These are phyloP conservation scores for Aspergillus carbonarius DNA, from an alignment of 2,329 filamentous ascomycete genomes.

Conservation along the genomic window DNA sequence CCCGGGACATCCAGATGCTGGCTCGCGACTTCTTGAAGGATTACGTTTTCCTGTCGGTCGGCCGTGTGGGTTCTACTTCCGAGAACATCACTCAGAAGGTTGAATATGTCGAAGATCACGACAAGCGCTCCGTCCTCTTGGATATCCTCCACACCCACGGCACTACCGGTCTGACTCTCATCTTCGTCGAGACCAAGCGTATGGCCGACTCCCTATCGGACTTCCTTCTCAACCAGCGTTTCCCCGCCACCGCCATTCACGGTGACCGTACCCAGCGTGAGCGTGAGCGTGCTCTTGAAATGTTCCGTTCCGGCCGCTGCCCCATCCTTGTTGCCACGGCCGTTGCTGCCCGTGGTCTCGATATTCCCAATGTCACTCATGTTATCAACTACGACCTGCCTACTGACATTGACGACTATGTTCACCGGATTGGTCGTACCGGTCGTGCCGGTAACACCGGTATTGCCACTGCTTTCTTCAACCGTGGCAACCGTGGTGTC, in stretches of 20 bases:
- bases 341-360: constrained; percentile 85
- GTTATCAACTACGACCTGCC: constrained; percentile 99
- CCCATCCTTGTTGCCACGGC: constrained; percentile 96
- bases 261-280: constrained; percentile 98
- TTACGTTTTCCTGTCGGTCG: constrained; percentile 98
- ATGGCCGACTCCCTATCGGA: constrained; percentile 98
- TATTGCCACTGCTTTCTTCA: constrained; percentile 98
- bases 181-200: constrained; percentile 99
- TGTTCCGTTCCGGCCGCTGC: constrained; percentile 94
- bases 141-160: constrained; percentile 93
- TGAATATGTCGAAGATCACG: constrained; percentile 92
- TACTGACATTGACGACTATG: constrained; percentile 97
- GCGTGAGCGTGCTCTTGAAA: constrained; percentile 95
- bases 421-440: constrained; percentile 99
- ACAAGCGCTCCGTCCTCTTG: constrained; percentile 96
- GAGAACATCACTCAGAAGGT: constrained; percentile 99
- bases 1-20: constrained; percentile 98
- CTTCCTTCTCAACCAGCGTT: constrained; percentile 97
- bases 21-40: constrained; percentile 98
- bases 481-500: constrained; percentile 97
- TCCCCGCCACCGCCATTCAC: constrained; percentile 97
- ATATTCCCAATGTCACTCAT: constrained; percentile 95
- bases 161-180: constrained; percentile 82
- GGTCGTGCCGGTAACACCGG: constrained; percentile 99
- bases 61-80: constrained; percentile 97